Conservation (phyloP, 495 filamentous ascomycete genomes). For the Xylaria intraflava region DNA sequence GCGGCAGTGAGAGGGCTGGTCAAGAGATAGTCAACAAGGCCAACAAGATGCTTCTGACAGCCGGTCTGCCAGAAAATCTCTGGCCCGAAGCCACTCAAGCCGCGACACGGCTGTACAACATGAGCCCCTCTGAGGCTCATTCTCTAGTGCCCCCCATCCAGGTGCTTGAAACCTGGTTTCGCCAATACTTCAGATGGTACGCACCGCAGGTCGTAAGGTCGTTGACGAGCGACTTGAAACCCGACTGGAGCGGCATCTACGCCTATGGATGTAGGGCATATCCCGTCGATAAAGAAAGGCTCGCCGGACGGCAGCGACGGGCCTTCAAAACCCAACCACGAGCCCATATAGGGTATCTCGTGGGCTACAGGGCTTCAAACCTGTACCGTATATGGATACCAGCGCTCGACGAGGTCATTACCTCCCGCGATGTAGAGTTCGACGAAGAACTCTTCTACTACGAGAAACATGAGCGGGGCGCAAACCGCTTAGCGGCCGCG, state of each 20-base stretch:
- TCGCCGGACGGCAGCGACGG: neutral
- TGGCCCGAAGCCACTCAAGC: neutral
- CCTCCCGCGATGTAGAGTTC: neutral
- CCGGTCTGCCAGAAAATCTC: neutral
- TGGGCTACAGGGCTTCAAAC: neutral
- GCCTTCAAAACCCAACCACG: neutral
- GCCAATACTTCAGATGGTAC: neutral
- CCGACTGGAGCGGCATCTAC: neutral
- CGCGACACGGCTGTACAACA: neutral
- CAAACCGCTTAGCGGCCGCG: no score
- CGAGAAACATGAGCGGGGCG: neutral
- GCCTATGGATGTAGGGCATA: neutral
- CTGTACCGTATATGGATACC: neutral
- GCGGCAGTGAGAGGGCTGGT: neutral
- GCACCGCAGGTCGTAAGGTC: neutral
- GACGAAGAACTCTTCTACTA: neutral
- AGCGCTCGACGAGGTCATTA: neutral
- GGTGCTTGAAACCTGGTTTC: neutral
- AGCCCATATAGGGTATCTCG: neutral
- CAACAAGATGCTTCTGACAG: neutral
- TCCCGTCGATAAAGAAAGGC: neutral
- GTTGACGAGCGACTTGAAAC: neutral
- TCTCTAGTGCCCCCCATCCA: neutral
- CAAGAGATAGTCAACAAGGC: neutral
- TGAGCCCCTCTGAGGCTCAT: neutral